phyloP scores from a whole-genome alignment of 768 basidiomycete genomes.

The Fistulinella prunicolor region DNA sequence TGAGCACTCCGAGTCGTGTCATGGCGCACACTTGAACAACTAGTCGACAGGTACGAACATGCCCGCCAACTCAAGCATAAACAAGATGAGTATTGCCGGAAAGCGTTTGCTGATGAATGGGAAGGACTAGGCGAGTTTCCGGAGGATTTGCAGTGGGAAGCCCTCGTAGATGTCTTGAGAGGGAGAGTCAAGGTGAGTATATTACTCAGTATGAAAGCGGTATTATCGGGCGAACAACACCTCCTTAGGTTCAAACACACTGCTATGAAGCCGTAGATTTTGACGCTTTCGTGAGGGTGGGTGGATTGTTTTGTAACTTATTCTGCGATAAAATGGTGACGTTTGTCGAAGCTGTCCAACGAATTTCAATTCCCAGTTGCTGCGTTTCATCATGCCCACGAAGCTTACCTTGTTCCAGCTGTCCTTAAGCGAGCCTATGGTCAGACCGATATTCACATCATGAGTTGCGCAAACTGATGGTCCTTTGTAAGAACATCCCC shows the following conservation, averaged over 20 bases:
- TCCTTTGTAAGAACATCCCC: constrained; percentile 42
- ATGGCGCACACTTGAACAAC: not conserved
- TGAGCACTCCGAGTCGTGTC: not conserved
- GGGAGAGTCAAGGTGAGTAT: constrained; percentile 66
- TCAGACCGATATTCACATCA: constrained; percentile 5
- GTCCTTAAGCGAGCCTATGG: constrained; percentile 71
- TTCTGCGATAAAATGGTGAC: not conserved
- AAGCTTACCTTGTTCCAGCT: constrained; percentile 78
- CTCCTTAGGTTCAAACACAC: constrained; percentile 42
- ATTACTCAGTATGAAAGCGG: not conserved
- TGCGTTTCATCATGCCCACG: constrained; percentile 76
- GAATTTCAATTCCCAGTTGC: constrained; percentile 78
- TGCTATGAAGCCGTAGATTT: constrained; percentile 68
- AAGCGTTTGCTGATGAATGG: constrained; percentile 46
- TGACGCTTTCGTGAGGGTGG: constrained; percentile 61
- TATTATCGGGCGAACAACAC: not conserved
- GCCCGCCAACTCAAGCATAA: constrained; percentile 62
- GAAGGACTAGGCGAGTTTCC: constrained; percentile 54
- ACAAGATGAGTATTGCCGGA: constrained; percentile 66
- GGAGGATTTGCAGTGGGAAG: constrained; percentile 66
- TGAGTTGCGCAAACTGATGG: not conserved
- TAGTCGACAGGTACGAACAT: constrained; percentile 46
- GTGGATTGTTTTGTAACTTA: constrained; percentile 13
- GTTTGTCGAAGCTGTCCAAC: constrained; percentile 54
- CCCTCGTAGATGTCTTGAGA: constrained; percentile 65